Evolutionary conservation across 169 alveolate species (phyloP).

Genomic region (Cystoisospora suis): DNA sequence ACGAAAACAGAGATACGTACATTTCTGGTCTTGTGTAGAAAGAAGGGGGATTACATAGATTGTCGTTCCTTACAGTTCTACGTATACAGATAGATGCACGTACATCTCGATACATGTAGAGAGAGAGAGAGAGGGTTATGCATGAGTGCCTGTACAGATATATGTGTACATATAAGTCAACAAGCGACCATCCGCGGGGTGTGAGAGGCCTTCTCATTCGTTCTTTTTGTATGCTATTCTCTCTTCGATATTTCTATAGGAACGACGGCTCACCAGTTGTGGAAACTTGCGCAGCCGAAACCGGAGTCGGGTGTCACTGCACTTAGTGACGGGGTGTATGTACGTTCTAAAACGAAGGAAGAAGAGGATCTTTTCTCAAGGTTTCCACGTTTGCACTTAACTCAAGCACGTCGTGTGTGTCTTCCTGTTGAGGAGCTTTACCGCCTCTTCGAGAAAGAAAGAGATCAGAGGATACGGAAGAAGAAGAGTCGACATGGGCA

Average conservation of each 20-base stretch:
- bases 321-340: too few relatives aligned
- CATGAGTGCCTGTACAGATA: neutral
- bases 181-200: neutral
- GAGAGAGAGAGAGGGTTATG: neutral
- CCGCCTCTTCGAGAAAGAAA: conserved; percentile 14
- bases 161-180: neutral
- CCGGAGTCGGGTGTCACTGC: neutral
- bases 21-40: too few relatives aligned
- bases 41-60: too few relatives aligned
- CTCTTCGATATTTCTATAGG: neutral
- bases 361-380: neutral
- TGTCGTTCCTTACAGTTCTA: neutral
- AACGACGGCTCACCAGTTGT: conserved; percentile 6
- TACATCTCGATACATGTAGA: neutral
- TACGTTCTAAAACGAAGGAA: neutral
- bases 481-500: too few relatives aligned
- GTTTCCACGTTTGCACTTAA: neutral
- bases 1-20: too few relatives aligned
- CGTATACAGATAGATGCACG: neutral
- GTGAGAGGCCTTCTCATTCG: neutral
- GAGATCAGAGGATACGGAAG: neutral
- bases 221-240: neutral
- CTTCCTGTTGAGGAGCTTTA: conserved; percentile 17
- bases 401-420: neutral
- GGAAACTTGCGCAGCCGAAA: neutral